Base-by-base conservation (phyloP, 768 basidiomycete genomes). In the Tubosaeta sp. region DNA sequence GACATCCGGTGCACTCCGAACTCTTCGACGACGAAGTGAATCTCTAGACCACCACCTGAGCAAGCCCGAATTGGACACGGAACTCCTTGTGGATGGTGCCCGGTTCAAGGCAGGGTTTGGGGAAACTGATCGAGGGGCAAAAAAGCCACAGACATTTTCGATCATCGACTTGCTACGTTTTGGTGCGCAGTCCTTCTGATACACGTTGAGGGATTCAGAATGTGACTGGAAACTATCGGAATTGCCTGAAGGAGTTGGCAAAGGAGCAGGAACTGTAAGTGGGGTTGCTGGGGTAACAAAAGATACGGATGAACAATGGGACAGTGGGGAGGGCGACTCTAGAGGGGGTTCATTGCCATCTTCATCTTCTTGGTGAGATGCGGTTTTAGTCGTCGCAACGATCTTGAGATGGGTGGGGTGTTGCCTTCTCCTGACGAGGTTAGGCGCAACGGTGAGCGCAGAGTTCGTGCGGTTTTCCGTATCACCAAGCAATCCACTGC, bases 131-230 rank as follows among this genome's bases (percentile, higher is more conserved):
- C 76, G 78, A 45, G 79, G 71, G 24, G 72, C 67, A 58, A 87
- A 85, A 46, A 87, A 71, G 18, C 73, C 80, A 57, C 75, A 78
- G 49, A 87, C 79, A 57, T 81, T 84, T 55, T 77, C 80, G 42
- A 82, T 78, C 66, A 87, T 74, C 13, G 81, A 83, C 24, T 76
- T 71, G 44, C 74, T 68, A 36, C 76, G 71, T 54, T 75, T 76
- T 11, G 75, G 76, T 22, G 55, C 58, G 44, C 49, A 67, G 41
- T 56, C 57, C n/a, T 57, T 59, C 38, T 45, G 62, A 43, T 44
- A 57, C 24, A 51, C 54, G 36, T 49, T 51, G 66, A 55, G 61
- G 44, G 59, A 64, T 51, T 67, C 73, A 47, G 60, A 61, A 50
- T 40, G 71, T 32, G 47, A 60, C 31, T 54, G 56, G 44, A 49